Percentiles rank a stretch among this genome's conserved stretches.
Conservation (phyloP, 2,329 filamentous ascomycete species). For the Trichoderma sp. region DNA sequence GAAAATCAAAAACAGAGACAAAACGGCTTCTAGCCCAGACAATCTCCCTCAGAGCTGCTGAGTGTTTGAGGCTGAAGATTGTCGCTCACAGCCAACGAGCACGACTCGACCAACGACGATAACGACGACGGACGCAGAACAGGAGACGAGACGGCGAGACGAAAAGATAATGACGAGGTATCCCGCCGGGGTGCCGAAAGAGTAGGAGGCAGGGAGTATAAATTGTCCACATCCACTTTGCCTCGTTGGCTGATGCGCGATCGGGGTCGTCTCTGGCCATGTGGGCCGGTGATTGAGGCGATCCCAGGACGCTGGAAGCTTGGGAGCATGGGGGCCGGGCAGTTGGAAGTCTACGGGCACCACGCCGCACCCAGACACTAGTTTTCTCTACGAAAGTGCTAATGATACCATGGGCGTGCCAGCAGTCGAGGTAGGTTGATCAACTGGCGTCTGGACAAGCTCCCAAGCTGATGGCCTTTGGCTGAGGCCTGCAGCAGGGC, state of each 20-base stretch:
- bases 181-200: slow-evolving; percentile 17
- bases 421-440: background rate
- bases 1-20: background rate
- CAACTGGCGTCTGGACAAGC: background rate
- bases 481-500: background rate
- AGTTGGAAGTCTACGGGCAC: background rate
- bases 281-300: slow-evolving; percentile 29
- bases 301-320: slow-evolving; percentile 28
- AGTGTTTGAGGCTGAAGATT: slow-evolving; percentile 17
- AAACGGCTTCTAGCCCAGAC: background rate
- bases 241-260: slow-evolving; percentile 28
- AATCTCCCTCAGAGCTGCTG: slow-evolving; percentile 6
- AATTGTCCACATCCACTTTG: slow-evolving; percentile 28
- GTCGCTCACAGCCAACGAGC: slow-evolving; percentile 1
- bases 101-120: slow-evolving; percentile 15
- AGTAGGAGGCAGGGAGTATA: slow-evolving; percentile 27
- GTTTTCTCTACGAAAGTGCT: background rate
- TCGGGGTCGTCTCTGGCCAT: slow-evolving; percentile 27
- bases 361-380: background rate
- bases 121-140: slow-evolving; percentile 11
- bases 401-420: background rate
- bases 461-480: background rate
- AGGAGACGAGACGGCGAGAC: slow-evolving; percentile 28
- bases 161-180: slow-evolving; percentile 27
- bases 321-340: slow-evolving; percentile 24